Percentiles rank a stretch among this genome's conserved stretches.
phyloP scores from a whole-genome alignment of 2,329 filamentous ascomycete genomes.

The Talaromyces sp. region DNA sequence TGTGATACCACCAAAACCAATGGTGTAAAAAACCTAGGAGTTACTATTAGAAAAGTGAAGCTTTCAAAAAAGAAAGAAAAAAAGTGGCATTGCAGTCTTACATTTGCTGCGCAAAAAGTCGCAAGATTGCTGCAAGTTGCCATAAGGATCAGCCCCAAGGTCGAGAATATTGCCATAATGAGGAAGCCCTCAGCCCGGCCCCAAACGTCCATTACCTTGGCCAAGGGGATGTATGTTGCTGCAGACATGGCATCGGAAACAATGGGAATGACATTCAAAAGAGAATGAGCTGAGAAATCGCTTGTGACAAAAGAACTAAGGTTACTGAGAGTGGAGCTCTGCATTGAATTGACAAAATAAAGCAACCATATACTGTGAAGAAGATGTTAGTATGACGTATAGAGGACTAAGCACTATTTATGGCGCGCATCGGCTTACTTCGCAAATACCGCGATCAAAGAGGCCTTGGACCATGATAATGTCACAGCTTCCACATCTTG shows the following conservation, averaged over 20 bases:
- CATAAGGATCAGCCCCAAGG: constrained; percentile 51
- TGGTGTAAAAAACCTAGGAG: constrained; percentile 45
- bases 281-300: constrained; percentile 45
- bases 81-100: constrained; percentile 19
- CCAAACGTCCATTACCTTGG: constrained; percentile 57
- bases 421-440: constrained; percentile 25
- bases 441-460: constrained; percentile 41
- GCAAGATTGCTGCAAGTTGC: constrained; percentile 54
- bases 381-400: not conserved
- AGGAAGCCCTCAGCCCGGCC: constrained; percentile 52
- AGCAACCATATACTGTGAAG: constrained; percentile 29
- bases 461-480: constrained; percentile 32
- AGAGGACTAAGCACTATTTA: not conserved
- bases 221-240: constrained; percentile 52
- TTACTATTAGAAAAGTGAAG: not conserved
- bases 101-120: constrained; percentile 56
- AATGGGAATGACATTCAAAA: constrained; percentile 48
- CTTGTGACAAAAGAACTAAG: constrained; percentile 43
- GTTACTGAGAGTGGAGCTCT: constrained; percentile 25
- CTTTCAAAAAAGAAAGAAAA: not conserved
- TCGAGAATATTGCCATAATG: constrained; percentile 40
- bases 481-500: constrained; percentile 17
- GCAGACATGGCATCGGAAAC: constrained; percentile 51
- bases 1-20: constrained; percentile 50
- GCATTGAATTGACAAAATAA: constrained; percentile 31